Evolutionary conservation across 192 early-diverging fungal species (phyloP), one percentile per base, ranked within the genome.

Genomic region (Piromyces sp.): DNA sequence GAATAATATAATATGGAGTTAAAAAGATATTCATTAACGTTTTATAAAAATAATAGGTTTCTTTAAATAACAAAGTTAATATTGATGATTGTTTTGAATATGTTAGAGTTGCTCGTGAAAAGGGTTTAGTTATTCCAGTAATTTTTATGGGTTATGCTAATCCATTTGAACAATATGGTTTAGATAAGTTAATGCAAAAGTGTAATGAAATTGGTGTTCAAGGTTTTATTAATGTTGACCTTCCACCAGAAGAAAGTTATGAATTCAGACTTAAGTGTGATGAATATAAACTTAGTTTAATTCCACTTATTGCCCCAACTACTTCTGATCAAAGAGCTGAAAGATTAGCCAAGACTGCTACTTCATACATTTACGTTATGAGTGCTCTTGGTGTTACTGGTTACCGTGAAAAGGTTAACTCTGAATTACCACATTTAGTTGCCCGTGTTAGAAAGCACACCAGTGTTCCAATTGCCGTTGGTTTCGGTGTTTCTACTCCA

Each of bases 71-170:
- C 82, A 88, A 89, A 37, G 89, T 93, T 30, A 94, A 96, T 86
- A 92, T 98, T 79, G 84, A 91, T 19, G 86, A 88, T 84, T 97
- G 97, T 88, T 86, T 98, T 58, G 87, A 90, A 33, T 90, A 93
- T 81, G 96, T 98, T 37, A 84, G 87, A 29, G 85, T 93, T 84
- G 97, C 98, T 1, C 92, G 97, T 79, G 82, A 87, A 36, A 88
- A 89, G 38, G 98, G 98, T 15, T 91, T 99, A 30, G 91, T 88
- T 81, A 91, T 94, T 26, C 98, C 98, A 7, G 89, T 99, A 78
- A 89, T 99, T 29, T 95, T 99, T 83, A 98, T 99, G 97, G 98
- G 96, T 30, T 99, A 99, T 92, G 97, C 95, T 89, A 99, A 99
- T 88, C 96, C 98, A 51, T 92, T 98, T 81, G 90, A 96, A 82